Conservation (phyloP, 2,329 filamentous ascomycete species). For the Fusarium sp. region DNA sequence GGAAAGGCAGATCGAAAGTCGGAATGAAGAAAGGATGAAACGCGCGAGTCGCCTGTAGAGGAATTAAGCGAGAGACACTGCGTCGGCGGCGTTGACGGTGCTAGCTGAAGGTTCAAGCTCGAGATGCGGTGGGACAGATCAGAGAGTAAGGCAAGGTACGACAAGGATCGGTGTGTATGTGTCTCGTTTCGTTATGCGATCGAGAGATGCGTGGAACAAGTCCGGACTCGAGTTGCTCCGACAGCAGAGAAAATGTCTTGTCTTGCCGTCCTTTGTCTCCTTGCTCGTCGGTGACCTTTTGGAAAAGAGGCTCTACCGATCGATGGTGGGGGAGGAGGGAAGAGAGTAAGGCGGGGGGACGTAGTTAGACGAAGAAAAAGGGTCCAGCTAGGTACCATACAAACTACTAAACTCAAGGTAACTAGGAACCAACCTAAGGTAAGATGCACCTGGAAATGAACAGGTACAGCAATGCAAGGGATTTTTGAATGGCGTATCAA, state of each 20-base stretch:
- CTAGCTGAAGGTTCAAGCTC: background rate
- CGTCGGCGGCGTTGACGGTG: constrained; percentile 24
- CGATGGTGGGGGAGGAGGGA: constrained; percentile 16
- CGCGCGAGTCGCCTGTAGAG: constrained; percentile 4
- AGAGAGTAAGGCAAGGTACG: background rate
- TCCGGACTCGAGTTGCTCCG: constrained; percentile 8
- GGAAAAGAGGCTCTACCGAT: constrained; percentile 13
- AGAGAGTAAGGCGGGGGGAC: constrained; percentile 12
- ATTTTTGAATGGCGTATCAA: constrained; percentile 4
- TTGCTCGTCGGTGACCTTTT: background rate
- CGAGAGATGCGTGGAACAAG: background rate
- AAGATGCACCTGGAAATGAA: background rate
- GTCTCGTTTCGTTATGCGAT: constrained; percentile 12
- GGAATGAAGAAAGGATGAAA: constrained; percentile 17
- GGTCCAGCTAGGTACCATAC: background rate
- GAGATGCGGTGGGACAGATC: background rate
- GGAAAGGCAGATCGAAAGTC: constrained; percentile 7
- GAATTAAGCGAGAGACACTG: constrained; percentile 28
- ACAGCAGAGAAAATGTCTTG: constrained; percentile 7
- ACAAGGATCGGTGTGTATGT: constrained; percentile 7
- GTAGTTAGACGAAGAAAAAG: constrained; percentile 13
- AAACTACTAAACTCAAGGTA: background rate
- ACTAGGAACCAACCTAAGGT: background rate
- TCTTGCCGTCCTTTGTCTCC: background rate
- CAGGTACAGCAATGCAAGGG: constrained; percentile 4